phyloP scores from a whole-genome alignment of 345 rosid species.

The Rhizophora apiculata region DNA sequence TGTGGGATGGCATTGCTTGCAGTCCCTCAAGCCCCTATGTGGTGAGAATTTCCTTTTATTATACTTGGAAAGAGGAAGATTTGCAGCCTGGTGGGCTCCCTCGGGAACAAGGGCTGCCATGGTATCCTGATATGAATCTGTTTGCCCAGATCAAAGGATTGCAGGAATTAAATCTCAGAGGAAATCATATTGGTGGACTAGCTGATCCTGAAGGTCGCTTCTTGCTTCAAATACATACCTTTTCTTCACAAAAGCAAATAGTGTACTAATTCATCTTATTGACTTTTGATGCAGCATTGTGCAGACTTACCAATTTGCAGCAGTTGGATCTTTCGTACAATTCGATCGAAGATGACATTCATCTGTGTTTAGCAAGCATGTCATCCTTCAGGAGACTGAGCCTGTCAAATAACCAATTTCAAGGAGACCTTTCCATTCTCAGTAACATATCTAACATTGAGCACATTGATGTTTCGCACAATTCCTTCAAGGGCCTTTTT shows the following conservation, averaged over 20 bases:
- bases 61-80: constrained; percentile 1
- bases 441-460: constrained; percentile 16
- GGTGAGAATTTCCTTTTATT: too few species aligned
- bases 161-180: constrained; percentile 8
- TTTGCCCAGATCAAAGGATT: constrained; percentile 18
- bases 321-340: constrained; percentile 14
- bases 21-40: constrained; percentile 17
- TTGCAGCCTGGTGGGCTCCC: background rate
- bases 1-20: constrained; percentile 16
- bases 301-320: constrained; percentile 7
- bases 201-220: constrained; percentile 11
- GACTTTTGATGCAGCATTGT: constrained; percentile 14
- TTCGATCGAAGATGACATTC: constrained; percentile 7
- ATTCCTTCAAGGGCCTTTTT: constrained; percentile 9
- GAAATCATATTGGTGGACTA: constrained; percentile 17
- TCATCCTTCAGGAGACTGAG: constrained; percentile 3
- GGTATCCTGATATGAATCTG: constrained; percentile 18
- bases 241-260: too few species aligned
- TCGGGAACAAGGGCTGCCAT: background rate
- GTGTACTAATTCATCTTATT: too few species aligned
- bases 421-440: constrained; percentile 10
- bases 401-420: constrained; percentile 13
- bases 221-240: background rate
- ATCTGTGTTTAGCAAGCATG: constrained; percentile 17
- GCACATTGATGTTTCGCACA: constrained; percentile 11